Evolutionary conservation across 2,329 filamentous ascomycete genomes (phyloP).

Genomic region (Rhexocercosporidium sp.): DNA sequence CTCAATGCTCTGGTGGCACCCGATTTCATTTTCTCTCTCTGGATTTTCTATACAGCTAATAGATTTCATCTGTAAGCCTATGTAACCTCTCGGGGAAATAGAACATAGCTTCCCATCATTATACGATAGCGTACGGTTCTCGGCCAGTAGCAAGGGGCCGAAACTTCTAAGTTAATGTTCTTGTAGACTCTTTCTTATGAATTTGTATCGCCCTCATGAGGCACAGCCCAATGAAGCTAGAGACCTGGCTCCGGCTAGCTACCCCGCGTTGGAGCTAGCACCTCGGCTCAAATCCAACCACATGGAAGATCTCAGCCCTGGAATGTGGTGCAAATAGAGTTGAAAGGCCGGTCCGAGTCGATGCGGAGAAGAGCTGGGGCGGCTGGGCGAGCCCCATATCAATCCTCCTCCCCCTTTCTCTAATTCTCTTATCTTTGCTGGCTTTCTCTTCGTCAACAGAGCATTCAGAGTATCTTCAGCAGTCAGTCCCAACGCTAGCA

Average conservation of each 20-base stretch:
- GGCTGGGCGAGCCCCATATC: conserved; percentile 5
- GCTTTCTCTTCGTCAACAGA: background rate
- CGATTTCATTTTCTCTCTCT: too few relatives aligned
- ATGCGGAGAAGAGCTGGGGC: conserved; percentile 6
- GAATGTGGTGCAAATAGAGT: background rate
- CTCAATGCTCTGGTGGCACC: background rate
- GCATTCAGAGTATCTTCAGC: background rate
- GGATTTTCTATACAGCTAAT: too few relatives aligned
- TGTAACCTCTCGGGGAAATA: too few relatives aligned
- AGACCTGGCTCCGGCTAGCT: background rate
- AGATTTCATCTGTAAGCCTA: too few relatives aligned
- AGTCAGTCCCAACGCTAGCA: background rate
- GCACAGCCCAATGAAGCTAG: background rate
- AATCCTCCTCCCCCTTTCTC: background rate
- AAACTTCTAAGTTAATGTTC: too few relatives aligned
- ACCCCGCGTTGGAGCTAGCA: conserved; percentile 20
- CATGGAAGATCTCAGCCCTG: conserved; percentile 14
- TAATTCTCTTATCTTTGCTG: background rate
- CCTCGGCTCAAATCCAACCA: conserved; percentile 20
- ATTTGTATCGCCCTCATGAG: too few relatives aligned
- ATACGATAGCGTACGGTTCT: too few relatives aligned
- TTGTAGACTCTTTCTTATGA: too few relatives aligned
- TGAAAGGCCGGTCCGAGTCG: background rate
- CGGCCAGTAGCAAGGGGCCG: too few relatives aligned
- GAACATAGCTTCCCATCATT: too few relatives aligned